Evolutionary conservation across 208 protist genomes (phyloP), one percentile per base, ranked within the genome.

Genomic region (Novymonas esmeraldas): DNA sequence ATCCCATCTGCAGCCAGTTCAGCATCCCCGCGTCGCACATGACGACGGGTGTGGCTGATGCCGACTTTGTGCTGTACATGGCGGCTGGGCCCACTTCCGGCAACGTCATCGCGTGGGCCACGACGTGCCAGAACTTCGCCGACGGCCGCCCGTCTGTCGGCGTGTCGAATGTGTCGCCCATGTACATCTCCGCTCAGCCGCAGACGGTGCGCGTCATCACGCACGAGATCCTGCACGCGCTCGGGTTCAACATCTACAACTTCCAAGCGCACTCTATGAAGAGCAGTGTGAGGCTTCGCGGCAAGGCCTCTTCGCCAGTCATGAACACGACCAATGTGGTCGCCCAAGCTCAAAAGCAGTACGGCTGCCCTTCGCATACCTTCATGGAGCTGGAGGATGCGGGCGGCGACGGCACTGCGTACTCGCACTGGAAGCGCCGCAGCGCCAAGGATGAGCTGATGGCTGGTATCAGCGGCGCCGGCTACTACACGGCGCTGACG

Each of bases 391-490:
- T 97, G 29, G 90, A 96, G 65, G 79, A 95, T 56, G 54, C 75
- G 36, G 92, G 89, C 36, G 82, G 70, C 7, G 13, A 0, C 0
- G 78, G 75, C 20, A 84, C 87, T 1, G 73, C 42, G 5, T 36
- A 36, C 34, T 96, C 89, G 16, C 92, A 98, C 80, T 98, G 94
- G 93, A 87, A 95, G 77, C 72, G 79, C n/a, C 73, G 85, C 39
- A 83, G 80, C 38, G 78, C 87, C 6, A 82, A 77, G 36, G 84
- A 96, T 34, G 92, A 97, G 56, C 49, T 91, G 18, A 97, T 98
- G 92, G 57, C 81, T 14, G 74, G 72, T 16, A 49, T 78, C 34
- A 31, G 26, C 28, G 22, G 34, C 46, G 54, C 28, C 18, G 75
- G 16, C 26, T 85, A 52, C 58, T 86, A 81, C 68, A 87, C 64